Conservation (phyloP, 2,329 filamentous ascomycete genomes). For the Pseudogymnoascus sp. region DNA sequence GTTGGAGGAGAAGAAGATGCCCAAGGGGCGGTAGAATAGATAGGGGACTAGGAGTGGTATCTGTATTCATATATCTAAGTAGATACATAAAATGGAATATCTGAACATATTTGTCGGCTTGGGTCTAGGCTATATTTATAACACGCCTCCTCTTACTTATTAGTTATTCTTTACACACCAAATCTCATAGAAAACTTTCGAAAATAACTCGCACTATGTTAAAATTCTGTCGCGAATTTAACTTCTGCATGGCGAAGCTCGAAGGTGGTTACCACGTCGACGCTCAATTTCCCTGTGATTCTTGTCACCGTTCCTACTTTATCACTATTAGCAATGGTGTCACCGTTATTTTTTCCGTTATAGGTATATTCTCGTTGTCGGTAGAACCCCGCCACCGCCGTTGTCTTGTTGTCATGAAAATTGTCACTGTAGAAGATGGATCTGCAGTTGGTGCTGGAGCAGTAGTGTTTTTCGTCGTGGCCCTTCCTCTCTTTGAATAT, state of each 20-base stretch:
- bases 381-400: background rate
- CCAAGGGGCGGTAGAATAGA: conserved; percentile 35
- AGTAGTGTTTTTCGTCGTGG: too few species aligned
- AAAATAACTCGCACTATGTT: too few species aligned
- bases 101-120: background rate
- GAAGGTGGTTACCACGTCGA: background rate
- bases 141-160: too few species aligned
- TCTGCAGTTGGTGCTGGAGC: background rate
- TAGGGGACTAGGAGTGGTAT: background rate
- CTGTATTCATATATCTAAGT: background rate
- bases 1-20: conserved; percentile 71
- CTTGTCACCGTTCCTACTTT: background rate
- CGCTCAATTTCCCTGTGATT: background rate
- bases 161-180: background rate
- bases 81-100: background rate
- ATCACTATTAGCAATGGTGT: background rate
- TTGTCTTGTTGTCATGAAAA: too few species aligned
- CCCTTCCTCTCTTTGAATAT: too few species aligned
- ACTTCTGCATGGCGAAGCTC: background rate
- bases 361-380: background rate
- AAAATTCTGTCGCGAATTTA: background rate
- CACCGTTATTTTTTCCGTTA: background rate
- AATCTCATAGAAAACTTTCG: too few species aligned
- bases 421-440: background rate
- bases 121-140: background rate